Percentiles rank a stretch among this genome's conserved stretches.
phyloP scores from a whole-genome alignment of 1,139 yeast genomes.

The Torulaspora globosa region DNA sequence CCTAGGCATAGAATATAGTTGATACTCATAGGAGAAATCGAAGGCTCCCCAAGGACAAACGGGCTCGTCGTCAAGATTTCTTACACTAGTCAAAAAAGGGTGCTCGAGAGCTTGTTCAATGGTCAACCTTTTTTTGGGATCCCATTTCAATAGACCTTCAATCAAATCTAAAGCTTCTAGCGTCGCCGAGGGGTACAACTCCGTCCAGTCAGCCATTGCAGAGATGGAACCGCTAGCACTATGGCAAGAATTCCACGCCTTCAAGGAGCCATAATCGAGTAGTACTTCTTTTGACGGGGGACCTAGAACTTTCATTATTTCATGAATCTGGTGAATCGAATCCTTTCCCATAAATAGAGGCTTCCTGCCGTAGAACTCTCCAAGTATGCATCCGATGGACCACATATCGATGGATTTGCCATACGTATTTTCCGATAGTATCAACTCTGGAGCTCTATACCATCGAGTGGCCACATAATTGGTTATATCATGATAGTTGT shows the following conservation, averaged over 20 bases:
- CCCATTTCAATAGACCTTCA: constrained; percentile 58
- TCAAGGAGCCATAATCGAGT: constrained; percentile 35
- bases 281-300: constrained; percentile 49
- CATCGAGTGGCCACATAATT: constrained; percentile 92
- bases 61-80: constrained; percentile 52
- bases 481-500: constrained; percentile 50
- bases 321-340: constrained; percentile 58
- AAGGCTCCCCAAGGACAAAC: constrained; percentile 43
- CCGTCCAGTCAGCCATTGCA: constrained; percentile 44
- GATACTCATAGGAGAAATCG: constrained; percentile 57
- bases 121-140: constrained; percentile 44
- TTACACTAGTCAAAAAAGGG: constrained; percentile 45
- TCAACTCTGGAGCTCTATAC: constrained; percentile 92
- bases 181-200: constrained; percentile 58
- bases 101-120: constrained; percentile 53
- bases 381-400: constrained; percentile 80
- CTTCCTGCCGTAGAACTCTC: constrained; percentile 65
- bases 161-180: constrained; percentile 47
- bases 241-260: constrained; percentile 41
- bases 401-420: constrained; percentile 66
- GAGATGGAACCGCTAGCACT: constrained; percentile 41
- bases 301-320: constrained; percentile 61
- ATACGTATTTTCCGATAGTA: constrained; percentile 55
- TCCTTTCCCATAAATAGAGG: constrained; percentile 71
- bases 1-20: constrained; percentile 32